Base-by-base conservation (phyloP, 2,329 filamentous ascomycete genomes). In the Arthrobotrys conoides region DNA sequence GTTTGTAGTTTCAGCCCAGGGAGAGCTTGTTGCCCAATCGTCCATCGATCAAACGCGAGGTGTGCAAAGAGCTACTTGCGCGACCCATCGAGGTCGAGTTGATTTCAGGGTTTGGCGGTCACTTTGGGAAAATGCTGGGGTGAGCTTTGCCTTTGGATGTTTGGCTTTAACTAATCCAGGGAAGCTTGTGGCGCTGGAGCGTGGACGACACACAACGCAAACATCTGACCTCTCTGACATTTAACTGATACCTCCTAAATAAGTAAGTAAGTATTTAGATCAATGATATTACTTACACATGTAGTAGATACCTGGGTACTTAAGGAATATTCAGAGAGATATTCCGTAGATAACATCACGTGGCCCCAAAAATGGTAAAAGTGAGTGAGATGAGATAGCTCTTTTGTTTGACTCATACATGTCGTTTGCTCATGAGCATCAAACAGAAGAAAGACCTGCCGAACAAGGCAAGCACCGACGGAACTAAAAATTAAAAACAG, bases 1-100 rank as follows among this genome's bases (percentile, higher is more conserved):
- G 49, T 72, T 67, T 44, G 75, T 68, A 20, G 67, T 78, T 51
- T 78, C 75, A 78, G 75, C 75, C 75, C 75, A 78, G 46, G 75
- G 75, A 78, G 75, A 78, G 75, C 75, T 78, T 72, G 68, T 78
- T 69, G 75, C 75, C 75, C 75, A 78, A 78, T 78, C 75, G 75
- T 78, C 75, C 75, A 78, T 78, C 75, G 75, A 78, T 78, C 75
- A 63, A 71, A 78, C 63, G 75, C 68, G 75, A 69, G 75, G 75
- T 71, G 59, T 51, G 63, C 75, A 71, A 63, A 61, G 57, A 44
- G 61, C 44, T 46, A 36, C 30, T 68, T 72, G 68, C 68, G 75
- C 75, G 75, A 78, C 75, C 75, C 75, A 78, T 78, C 68, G 75
- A 78, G 68, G 75, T 72, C 68, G 75, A 57, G 51, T 53, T 68